Conservation (phyloP, 768 basidiomycete species). For the Cystobasidium onofrii region DNA sequence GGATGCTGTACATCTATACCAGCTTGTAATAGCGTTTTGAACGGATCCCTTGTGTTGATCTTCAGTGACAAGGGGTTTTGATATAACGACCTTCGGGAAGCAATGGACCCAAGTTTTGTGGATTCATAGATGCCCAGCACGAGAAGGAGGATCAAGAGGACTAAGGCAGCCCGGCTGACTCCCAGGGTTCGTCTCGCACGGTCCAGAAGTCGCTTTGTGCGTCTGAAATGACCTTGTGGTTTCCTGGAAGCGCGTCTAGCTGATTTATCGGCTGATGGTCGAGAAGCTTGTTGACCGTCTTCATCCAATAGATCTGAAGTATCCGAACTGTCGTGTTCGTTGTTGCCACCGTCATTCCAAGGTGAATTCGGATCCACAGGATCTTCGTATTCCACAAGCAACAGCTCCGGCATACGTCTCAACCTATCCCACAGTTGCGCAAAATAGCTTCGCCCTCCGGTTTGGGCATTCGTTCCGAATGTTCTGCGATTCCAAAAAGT, state of each 20-base stretch:
- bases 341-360: not conserved
- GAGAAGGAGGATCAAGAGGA: not conserved
- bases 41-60: not conserved
- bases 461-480: not conserved
- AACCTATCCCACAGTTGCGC: not conserved
- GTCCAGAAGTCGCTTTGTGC: not conserved
- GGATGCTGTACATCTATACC: not conserved
- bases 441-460: not conserved
- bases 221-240: not conserved
- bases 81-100: not conserved
- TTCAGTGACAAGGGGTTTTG: not conserved
- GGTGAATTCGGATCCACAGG: not conserved
- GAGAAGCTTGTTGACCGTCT: not conserved
- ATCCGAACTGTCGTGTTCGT: not conserved
- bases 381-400: slow-evolving; percentile 17
- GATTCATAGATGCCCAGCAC: slow-evolving; percentile 4
- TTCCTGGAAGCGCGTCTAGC: not conserved
- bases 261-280: not conserved
- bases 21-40: slow-evolving; percentile 14
- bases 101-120: not conserved
- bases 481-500: slow-evolving; percentile 1
- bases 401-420: slow-evolving; percentile 1
- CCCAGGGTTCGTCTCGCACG: slow-evolving; percentile 1
- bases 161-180: not conserved
- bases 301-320: slow-evolving; percentile 14